A percentile compares a stretch with the other conserved stretches of the same genome.
phyloP scores from a whole-genome alignment of 257 asterid genomes.

The Ophiorrhiza pumila region DNA sequence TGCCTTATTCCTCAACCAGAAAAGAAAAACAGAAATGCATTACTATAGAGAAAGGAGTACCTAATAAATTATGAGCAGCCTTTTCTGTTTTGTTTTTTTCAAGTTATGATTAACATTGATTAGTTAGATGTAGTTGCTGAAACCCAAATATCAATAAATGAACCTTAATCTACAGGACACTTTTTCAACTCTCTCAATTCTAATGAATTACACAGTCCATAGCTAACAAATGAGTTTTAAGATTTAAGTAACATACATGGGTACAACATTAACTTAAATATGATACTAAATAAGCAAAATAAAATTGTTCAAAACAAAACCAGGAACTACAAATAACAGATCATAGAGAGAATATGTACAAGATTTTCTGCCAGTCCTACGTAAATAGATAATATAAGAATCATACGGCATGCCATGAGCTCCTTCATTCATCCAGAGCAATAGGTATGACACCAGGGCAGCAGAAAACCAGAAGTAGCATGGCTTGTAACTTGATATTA shows the following conservation, averaged over 20 bases:
- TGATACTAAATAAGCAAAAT: background rate
- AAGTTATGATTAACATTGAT: too few relatives aligned
- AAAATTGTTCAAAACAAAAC: constrained; percentile 1
- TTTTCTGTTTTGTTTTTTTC: too few relatives aligned
- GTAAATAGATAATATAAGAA: constrained; percentile 4
- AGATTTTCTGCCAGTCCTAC: constrained; percentile 7
- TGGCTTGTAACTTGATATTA: constrained; percentile 17
- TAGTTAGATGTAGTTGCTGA: too few relatives aligned
- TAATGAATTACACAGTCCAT: background rate
- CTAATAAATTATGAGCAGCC: too few relatives aligned
- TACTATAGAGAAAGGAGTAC: too few relatives aligned
- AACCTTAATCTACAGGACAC: too few relatives aligned
- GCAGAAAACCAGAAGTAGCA: constrained; percentile 4
- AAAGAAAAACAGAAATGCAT: too few relatives aligned
- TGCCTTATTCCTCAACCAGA: too few relatives aligned
- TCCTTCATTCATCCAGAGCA: background rate
- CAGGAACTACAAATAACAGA: constrained; percentile 19
- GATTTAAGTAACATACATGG: background rate
- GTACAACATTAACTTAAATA: background rate
- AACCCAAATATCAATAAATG: too few relatives aligned
- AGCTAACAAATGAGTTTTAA: background rate
- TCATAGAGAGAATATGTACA: constrained; percentile 19
- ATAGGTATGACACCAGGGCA: constrained; percentile 1
- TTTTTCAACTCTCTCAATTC: too few relatives aligned
- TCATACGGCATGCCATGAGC: background rate